Conservation (phyloP, 1,284 basidiomycete genomes). For the Ceratobasidium sp. region DNA sequence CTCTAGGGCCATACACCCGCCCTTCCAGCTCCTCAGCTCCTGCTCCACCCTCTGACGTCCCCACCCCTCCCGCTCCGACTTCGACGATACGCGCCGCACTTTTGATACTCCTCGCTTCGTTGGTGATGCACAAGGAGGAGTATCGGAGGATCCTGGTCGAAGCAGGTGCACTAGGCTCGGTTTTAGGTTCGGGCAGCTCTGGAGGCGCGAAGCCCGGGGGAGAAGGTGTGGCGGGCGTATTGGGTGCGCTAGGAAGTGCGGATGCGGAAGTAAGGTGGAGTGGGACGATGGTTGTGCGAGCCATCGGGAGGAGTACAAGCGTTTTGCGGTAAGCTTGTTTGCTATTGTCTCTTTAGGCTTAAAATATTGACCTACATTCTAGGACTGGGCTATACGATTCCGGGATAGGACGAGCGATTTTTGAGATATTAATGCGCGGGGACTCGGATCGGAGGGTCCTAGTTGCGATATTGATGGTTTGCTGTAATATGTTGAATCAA, state of each 20-base stretch:
- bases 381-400: slow-evolving; percentile 43
- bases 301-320: slow-evolving; percentile 30
- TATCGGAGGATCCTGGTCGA: slow-evolving; percentile 19
- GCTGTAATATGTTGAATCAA: slow-evolving; percentile 40
- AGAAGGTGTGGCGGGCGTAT: slow-evolving; percentile 29
- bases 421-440: slow-evolving; percentile 36
- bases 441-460: slow-evolving; percentile 34
- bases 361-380: too few relatives aligned
- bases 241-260: slow-evolving; percentile 21
- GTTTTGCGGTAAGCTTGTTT: slow-evolving; percentile 17
- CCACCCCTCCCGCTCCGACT: slow-evolving; percentile 18
- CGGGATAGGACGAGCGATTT: slow-evolving; percentile 35
- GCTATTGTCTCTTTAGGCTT: too few relatives aligned
- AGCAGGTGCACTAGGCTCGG: slow-evolving; percentile 2
- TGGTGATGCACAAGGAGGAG: slow-evolving; percentile 32
- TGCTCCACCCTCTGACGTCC: not conserved
- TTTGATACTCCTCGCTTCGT: slow-evolving; percentile 24
- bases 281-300: slow-evolving; percentile 31
- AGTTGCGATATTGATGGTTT: slow-evolving; percentile 32
- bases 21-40: not conserved
- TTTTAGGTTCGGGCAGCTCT: not conserved
- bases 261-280: slow-evolving; percentile 36
- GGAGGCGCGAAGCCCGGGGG: not conserved
- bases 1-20: slow-evolving; percentile 29
- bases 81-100: slow-evolving; percentile 29